Conservation (phyloP, 768 basidiomycete genomes). For the Tylopilus balloui region DNA sequence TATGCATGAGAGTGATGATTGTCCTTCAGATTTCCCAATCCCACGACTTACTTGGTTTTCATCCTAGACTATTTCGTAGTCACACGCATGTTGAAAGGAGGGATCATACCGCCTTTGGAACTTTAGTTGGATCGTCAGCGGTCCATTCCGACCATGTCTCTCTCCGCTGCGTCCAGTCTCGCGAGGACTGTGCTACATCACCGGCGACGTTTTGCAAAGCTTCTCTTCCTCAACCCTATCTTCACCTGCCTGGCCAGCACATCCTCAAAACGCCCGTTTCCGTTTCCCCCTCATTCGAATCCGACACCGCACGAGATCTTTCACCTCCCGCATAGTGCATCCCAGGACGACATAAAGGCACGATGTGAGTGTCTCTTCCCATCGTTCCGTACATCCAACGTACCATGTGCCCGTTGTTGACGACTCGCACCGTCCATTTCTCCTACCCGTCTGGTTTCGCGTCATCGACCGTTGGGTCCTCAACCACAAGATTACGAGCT, state of each 20-base stretch:
- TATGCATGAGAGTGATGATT: too few relatives aligned
- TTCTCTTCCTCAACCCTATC: neutral
- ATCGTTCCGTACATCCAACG: neutral
- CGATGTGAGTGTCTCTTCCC: slow-evolving; percentile 47
- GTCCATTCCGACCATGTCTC: slow-evolving; percentile 7
- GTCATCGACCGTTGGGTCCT: neutral
- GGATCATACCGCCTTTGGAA: too few relatives aligned
- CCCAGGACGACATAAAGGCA: slow-evolving; percentile 58
- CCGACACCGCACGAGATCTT: slow-evolving; percentile 74
- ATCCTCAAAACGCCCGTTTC: slow-evolving; percentile 26
- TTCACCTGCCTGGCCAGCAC: slow-evolving; percentile 10
- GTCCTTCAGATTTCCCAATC: too few relatives aligned
- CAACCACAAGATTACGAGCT: slow-evolving; percentile 61
- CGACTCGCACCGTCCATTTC: neutral
- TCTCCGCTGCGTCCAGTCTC: neutral
- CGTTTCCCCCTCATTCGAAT: slow-evolving; percentile 49
- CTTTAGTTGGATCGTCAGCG: too few relatives aligned
- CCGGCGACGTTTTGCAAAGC: neutral
- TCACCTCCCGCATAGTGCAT: slow-evolving; percentile 52
- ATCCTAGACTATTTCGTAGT: too few relatives aligned
- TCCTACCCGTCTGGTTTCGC: neutral
- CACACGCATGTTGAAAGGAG: too few relatives aligned
- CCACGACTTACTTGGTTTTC: too few relatives aligned
- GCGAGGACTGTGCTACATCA: neutral
- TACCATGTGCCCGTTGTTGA: too few relatives aligned